Conservation (phyloP, 768 basidiomycete genomes). For the Hygrophoropsis aurantiaca region DNA sequence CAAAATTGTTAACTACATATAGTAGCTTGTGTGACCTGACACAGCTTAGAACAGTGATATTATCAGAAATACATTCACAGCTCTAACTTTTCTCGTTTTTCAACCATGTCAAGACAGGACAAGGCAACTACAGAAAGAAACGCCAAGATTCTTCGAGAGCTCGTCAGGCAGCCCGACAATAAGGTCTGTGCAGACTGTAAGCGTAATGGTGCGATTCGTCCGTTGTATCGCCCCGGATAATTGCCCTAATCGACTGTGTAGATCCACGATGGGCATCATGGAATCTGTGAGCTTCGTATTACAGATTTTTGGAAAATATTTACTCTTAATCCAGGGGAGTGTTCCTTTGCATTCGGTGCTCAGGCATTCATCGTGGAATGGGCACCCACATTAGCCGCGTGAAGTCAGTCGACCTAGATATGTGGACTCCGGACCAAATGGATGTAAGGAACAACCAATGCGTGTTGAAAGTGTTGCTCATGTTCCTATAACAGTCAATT, state of each 20-base stretch:
- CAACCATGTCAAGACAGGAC: conserved; percentile 59
- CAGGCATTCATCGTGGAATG: conserved; percentile 96
- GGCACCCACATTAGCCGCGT: conserved; percentile 98
- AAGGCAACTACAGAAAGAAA: conserved; percentile 83
- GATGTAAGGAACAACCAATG: conserved; percentile 49
- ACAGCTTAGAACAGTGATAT: conserved; percentile 4
- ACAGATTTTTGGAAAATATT: not conserved
- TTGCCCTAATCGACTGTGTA: conserved; percentile 27
- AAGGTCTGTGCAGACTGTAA: conserved; percentile 97
- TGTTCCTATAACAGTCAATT: conserved; percentile 51
- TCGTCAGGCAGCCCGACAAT: conserved; percentile 89
- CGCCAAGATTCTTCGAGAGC: conserved; percentile 75
- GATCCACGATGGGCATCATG: conserved; percentile 98
- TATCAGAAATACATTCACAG: conserved; percentile 4
- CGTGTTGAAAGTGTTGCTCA: not conserved
- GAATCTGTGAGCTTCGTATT: conserved; percentile 69
- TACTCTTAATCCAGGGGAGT: conserved; percentile 59
- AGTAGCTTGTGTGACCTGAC: conserved; percentile 2
- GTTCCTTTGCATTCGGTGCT: conserved; percentile 95
- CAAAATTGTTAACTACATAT: conserved; percentile 1
- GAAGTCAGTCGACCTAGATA: conserved; percentile 95
- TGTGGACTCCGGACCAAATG: conserved; percentile 99
- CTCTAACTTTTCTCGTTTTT: not conserved
- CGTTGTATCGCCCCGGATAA: not conserved
- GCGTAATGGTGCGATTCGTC: conserved; percentile 66